A percentile compares a stretch with the other conserved stretches of the same genome.
Evolutionary conservation across 768 basidiomycete species (phyloP).

Genomic region (Auricularia heimuer): DNA sequence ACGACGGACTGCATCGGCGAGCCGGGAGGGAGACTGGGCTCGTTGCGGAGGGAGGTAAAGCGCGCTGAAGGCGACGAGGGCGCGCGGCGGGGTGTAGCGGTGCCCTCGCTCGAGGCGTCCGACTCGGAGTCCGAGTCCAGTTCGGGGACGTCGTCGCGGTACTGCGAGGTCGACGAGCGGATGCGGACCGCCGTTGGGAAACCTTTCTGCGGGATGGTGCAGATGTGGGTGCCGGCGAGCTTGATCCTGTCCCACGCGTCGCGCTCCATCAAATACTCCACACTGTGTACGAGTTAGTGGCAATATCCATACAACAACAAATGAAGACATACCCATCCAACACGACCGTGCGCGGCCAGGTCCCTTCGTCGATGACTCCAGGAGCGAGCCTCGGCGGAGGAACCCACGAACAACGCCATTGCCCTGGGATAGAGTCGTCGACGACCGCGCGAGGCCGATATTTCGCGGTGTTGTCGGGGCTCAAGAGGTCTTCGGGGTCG

Average conservation of each 20-base stretch:
- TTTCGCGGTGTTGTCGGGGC: background rate
- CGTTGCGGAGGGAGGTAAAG: background rate
- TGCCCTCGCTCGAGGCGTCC: background rate
- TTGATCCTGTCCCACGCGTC: background rate
- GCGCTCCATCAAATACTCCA: background rate
- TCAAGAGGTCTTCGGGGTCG: background rate
- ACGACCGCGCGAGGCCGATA: background rate
- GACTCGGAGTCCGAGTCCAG: background rate
- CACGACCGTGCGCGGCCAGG: background rate
- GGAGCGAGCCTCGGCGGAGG: background rate
- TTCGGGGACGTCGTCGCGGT: background rate
- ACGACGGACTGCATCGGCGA: conserved; percentile 1
- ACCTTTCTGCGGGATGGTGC: background rate
- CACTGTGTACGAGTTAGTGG: background rate
- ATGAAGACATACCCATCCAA: background rate
- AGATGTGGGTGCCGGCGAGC: background rate
- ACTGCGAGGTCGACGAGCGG: too few relatives aligned
- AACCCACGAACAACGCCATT: background rate
- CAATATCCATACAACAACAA: background rate
- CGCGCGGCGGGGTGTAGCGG: background rate
- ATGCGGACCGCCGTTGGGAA: background rate
- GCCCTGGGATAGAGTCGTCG: background rate
- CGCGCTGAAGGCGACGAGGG: too few relatives aligned
- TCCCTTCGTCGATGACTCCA: background rate
- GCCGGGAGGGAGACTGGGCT: background rate